These are phyloP conservation scores for Cadophora sp. DNA, from an alignment of 2,329 filamentous ascomycete species.

Conservation along the genomic window DNA sequence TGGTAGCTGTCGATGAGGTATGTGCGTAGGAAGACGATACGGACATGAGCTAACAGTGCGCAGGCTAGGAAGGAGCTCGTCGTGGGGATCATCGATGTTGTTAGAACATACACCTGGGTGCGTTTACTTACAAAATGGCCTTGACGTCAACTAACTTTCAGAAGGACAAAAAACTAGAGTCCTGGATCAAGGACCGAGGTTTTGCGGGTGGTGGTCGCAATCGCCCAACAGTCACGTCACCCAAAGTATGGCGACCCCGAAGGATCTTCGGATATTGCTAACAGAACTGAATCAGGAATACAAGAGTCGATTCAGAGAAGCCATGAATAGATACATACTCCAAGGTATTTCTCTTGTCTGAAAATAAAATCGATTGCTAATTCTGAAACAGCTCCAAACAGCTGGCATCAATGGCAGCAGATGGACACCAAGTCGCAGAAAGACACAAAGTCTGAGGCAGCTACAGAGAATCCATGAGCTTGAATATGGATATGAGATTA, in stretches of 20 bases:
- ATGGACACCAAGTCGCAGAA: slow-evolving; percentile 34
- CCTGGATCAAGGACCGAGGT: slow-evolving; percentile 97
- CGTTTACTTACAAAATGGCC: background rate
- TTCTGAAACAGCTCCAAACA: slow-evolving; percentile 17
- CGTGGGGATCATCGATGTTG: slow-evolving; percentile 98
- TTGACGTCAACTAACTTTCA: slow-evolving; percentile 20
- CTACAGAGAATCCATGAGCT: background rate
- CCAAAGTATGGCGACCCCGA: slow-evolving; percentile 68
- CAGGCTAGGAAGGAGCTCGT: slow-evolving; percentile 81
- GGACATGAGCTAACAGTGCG: slow-evolving; percentile 11
- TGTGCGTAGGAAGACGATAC: background rate
- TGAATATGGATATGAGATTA: background rate
- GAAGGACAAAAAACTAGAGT: slow-evolving; percentile 94
- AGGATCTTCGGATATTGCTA: background rate
- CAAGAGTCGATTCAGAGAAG: slow-evolving; percentile 92
- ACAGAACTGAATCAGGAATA: slow-evolving; percentile 63
- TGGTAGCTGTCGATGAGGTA: slow-evolving; percentile 93
- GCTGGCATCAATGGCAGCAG: slow-evolving; percentile 24
- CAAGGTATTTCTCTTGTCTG: slow-evolving; percentile 36
- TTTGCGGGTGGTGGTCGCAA: slow-evolving; percentile 79
- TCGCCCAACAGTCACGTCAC: slow-evolving; percentile 93
- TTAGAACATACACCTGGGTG: slow-evolving; percentile 93
- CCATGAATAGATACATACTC: slow-evolving; percentile 83
- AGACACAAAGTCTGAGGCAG: slow-evolving; percentile 10
- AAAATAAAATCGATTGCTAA: background rate